Evolutionary conservation across 1,139 yeast genomes (phyloP).

Genomic region (Candida smagusa): DNA sequence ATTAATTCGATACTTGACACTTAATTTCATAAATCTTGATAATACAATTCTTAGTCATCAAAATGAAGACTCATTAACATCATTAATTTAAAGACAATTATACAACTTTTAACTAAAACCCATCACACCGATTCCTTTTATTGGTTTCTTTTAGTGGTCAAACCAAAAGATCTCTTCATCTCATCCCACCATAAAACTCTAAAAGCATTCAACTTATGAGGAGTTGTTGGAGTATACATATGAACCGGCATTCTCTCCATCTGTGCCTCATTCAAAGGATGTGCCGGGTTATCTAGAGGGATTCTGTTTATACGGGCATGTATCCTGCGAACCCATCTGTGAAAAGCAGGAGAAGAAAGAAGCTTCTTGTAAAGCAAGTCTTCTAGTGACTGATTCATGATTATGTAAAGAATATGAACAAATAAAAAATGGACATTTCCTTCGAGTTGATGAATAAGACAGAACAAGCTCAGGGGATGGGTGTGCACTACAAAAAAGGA

Average conservation of each 20-base stretch:
- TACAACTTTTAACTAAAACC: no score
- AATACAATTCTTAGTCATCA: no score
- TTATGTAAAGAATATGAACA: no score
- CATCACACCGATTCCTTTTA: no score
- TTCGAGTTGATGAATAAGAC: no score
- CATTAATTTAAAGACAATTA: no score
- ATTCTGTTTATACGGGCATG: conserved; percentile 68
- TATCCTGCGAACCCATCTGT: conserved; percentile 61
- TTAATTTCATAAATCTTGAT: no score
- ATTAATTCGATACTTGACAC: no score
- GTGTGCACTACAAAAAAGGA: no score
- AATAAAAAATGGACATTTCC: no score
- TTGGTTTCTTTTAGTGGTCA: conserved; percentile 12
- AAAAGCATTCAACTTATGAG: conserved; percentile 61
- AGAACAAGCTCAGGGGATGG: no score
- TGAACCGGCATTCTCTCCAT: conserved; percentile 20
- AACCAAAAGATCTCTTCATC: conserved; percentile 50
- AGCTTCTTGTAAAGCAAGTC: conserved; percentile 42
- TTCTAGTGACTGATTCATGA: conserved; percentile 30
- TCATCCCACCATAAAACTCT: conserved; percentile 64
- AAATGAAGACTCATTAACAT: no score
- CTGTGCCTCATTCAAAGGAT: conserved; percentile 12
- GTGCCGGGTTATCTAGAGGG: conserved; percentile 18
- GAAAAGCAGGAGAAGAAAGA: conserved; percentile 60
- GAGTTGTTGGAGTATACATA: conserved; percentile 45